Percentiles rank a stretch among this genome's conserved stretches.
Conservation (phyloP, 2,329 filamentous ascomycete genomes). For the Colletotrichum sp. region DNA sequence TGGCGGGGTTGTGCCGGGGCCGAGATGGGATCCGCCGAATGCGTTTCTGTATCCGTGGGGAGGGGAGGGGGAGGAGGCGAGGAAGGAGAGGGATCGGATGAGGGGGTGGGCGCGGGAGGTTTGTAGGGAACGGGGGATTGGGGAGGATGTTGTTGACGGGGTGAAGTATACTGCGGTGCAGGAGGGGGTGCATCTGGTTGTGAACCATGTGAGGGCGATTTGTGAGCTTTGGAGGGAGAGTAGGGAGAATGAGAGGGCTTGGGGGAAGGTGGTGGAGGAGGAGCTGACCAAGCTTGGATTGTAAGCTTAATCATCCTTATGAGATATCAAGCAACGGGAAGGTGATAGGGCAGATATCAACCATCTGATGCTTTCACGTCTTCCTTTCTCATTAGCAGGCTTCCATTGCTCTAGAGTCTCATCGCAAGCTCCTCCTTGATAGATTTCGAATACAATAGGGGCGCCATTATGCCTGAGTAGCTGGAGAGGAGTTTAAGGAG, state of each 20-base stretch:
- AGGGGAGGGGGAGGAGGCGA: background rate
- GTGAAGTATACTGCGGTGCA: background rate
- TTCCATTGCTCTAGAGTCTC: too few species aligned
- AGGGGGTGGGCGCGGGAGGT: background rate
- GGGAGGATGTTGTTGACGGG: background rate
- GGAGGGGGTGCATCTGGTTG: background rate
- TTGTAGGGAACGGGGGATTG: background rate
- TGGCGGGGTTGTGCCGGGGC: background rate
- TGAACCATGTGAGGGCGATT: background rate
- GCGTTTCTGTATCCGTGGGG: slow-evolving; percentile 5
- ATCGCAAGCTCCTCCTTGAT: too few species aligned
- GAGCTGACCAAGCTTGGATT: background rate
- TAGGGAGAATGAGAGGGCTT: background rate
- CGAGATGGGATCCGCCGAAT: slow-evolving; percentile 3
- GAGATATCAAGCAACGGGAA: too few species aligned
- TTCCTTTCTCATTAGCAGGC: too few species aligned
- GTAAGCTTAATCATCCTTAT: background rate
- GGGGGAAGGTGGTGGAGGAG: background rate
- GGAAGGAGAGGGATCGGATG: background rate
- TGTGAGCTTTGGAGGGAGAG: background rate
- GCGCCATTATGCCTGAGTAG: too few species aligned
- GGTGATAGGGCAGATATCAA: too few species aligned
- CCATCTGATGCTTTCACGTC: too few species aligned
- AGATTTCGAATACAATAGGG: too few species aligned
- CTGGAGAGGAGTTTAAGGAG: too few species aligned